These are phyloP conservation scores for Dothidotthia symphoricarpi DNA, from an alignment of 2,329 filamentous ascomycete genomes.

Conservation along the genomic window DNA sequence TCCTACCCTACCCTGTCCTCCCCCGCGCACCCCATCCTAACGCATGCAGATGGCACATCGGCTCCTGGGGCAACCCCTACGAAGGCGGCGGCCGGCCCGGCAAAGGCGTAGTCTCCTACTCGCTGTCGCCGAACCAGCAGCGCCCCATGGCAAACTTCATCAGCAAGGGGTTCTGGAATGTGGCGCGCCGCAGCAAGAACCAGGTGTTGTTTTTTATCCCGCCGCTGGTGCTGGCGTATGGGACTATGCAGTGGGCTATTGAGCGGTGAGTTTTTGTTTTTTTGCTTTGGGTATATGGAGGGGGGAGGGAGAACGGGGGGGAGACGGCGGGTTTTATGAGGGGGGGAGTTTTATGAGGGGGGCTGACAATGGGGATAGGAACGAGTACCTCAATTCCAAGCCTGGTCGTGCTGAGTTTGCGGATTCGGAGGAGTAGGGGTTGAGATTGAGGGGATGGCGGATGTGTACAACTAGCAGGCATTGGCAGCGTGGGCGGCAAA, in stretches of 20 bases:
- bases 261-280: constrained; percentile 65
- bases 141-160: constrained; percentile 75
- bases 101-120: constrained; percentile 67
- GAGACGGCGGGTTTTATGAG: too few relatives aligned
- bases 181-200: constrained; percentile 76
- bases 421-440: constrained; percentile 41
- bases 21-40: constrained; percentile 3
- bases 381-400: constrained; percentile 81
- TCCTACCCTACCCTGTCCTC: constrained; percentile 8
- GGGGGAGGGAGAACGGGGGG: background rate
- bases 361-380: constrained; percentile 51
- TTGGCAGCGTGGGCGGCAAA: too few relatives aligned
- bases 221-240: constrained; percentile 75
- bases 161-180: constrained; percentile 91
- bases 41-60: constrained; percentile 41
- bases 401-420: constrained; percentile 59
- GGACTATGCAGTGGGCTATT: constrained; percentile 83
- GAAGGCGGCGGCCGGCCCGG: constrained; percentile 48
- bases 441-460: too few relatives aligned
- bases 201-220: constrained; percentile 90
- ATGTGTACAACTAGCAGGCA: background rate
- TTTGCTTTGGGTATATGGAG: background rate
- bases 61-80: constrained; percentile 41
- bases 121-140: constrained; percentile 83
- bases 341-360: too few relatives aligned